phyloP scores from a whole-genome alignment of 495 filamentous ascomycete genomes.

The Penicillium herquei region DNA sequence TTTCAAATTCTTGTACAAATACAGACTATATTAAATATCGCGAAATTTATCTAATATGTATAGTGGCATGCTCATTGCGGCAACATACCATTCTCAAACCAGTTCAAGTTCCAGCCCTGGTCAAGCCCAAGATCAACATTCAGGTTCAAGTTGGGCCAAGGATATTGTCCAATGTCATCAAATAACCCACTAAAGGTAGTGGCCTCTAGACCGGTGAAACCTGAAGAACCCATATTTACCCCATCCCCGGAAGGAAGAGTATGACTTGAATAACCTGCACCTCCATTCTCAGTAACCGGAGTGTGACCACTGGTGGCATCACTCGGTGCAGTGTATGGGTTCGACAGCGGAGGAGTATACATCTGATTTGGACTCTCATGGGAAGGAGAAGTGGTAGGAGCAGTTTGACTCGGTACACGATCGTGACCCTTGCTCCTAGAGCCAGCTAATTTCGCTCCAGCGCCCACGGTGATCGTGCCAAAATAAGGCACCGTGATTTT shows the following conservation, averaged over 20 bases:
- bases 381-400: background rate
- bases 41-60: no score
- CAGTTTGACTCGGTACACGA: background rate
- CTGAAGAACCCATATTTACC: background rate
- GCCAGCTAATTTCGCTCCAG: slow-evolving; percentile 28
- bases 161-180: slow-evolving; percentile 23
- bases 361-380: slow-evolving; percentile 12
- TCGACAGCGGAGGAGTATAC: slow-evolving; percentile 30
- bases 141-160: slow-evolving; percentile 24
- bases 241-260: background rate
- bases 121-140: slow-evolving; percentile 36
- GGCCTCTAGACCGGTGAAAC: slow-evolving; percentile 16
- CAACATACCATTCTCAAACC: slow-evolving; percentile 16
- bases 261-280: slow-evolving; percentile 2
- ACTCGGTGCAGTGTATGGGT: slow-evolving; percentile 4
- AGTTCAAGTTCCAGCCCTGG: slow-evolving; percentile 41
- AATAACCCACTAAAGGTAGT: slow-evolving; percentile 21
- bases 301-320: background rate
- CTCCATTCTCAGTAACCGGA: slow-evolving; percentile 1
- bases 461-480: slow-evolving; percentile 38
- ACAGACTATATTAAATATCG: no score
- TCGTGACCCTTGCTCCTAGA: slow-evolving; percentile 4
- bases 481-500: slow-evolving; percentile 48
- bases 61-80: background rate
- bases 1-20: background rate